Base-by-base conservation (phyloP, 805 yeast genomes). In the Ogataea philodendri region DNA sequence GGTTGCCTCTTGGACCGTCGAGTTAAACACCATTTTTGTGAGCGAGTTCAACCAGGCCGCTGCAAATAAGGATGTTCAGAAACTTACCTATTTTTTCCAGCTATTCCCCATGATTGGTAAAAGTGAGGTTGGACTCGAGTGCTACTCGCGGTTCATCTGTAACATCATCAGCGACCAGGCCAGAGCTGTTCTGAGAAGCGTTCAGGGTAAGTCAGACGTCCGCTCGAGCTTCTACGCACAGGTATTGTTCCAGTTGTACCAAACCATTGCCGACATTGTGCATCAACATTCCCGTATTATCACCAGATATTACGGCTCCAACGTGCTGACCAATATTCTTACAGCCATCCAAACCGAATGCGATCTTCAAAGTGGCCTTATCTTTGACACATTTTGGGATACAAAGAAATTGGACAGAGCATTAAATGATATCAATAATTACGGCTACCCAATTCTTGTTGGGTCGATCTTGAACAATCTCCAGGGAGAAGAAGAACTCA, bases 301-400 rank as follows among this genome's bases (percentile, higher is more conserved):
- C 17, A 74, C 71, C 26, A 70, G 69, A 31, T 82, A 80, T 54
- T 93, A 93, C 54, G 95, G 90, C 13, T 63, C 64, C 3, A 44
- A 62, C 7, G 78, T 80, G 10, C 78, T 89, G 68, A 62, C 71
- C 3, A 70, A 70, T 21, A 88, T 90, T 7, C 70, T 89, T 48
- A 76, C 73, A 13, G 74, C 75, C 32, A 81, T 93, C 20, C 95
- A 90, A 60, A 67, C 74, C 32, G 98, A 93, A 54, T 81, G 93
- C 19, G 98, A 93, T 54, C 69, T 89, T n/a, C 98, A 93, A 54
- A 81, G 90, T 16, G 94, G 95, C 1, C 66, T 93, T 27, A 84
- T 93, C 4, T 69, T 84, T 36, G 97, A 90, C 57, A 84, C 93
- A 0, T 86, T 85, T 52, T 74, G 80, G 64, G 97, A 89, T 48